These are phyloP conservation scores for Carex parvula DNA, from an alignment of 176 grass and related monocot species.

Conservation along the genomic window DNA sequence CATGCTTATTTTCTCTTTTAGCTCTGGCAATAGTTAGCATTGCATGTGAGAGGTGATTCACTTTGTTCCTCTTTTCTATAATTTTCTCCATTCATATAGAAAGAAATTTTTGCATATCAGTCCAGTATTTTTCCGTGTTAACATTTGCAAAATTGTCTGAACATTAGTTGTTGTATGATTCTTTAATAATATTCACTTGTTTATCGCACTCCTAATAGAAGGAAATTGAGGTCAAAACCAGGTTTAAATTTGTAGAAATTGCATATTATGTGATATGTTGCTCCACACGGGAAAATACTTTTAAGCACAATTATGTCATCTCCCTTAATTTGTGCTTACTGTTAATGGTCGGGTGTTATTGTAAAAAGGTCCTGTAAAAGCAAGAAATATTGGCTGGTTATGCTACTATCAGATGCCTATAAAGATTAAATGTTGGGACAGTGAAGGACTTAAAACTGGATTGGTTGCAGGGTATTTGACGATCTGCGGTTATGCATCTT, in stretches of 20 bases:
- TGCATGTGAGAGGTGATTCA: constrained; percentile 77
- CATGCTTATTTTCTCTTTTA: constrained; percentile 69
- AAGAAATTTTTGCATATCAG: not conserved
- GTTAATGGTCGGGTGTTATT: not conserved
- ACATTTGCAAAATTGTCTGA: not conserved
- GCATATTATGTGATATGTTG: not conserved
- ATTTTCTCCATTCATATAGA: constrained; percentile 2
- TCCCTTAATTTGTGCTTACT: constrained; percentile 1
- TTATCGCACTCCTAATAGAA: not conserved
- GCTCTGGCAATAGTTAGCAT: constrained; percentile 68
- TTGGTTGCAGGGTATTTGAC: constrained; percentile 77
- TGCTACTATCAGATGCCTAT: constrained; percentile 14
- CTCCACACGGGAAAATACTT: not conserved
- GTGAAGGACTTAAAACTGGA: not conserved
- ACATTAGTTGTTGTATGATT: not conserved
- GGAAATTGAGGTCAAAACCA: not conserved
- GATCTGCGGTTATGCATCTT: constrained; percentile 90
- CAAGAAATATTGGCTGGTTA: constrained; percentile 28
- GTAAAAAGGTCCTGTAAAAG: constrained; percentile 29
- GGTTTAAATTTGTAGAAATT: not conserved
- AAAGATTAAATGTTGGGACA: not conserved
- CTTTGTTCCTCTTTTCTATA: not conserved
- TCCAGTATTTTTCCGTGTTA: not conserved
- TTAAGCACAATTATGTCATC: not conserved
- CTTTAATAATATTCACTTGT: not conserved